Base-by-base conservation (phyloP, 371 early-diverging fungal species). In the Amoeboaphelidium protococcarum region DNA sequence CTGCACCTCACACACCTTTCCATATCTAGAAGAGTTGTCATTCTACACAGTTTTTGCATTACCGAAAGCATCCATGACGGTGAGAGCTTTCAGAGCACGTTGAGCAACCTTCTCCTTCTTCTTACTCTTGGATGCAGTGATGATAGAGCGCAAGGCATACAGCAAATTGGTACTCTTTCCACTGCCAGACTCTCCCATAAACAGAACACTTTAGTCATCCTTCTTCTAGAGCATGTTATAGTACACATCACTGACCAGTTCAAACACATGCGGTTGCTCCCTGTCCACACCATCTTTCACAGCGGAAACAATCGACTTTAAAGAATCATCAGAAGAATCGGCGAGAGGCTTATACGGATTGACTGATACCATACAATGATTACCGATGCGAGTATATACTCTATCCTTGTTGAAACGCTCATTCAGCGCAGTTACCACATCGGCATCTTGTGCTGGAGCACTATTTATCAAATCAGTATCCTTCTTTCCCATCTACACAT, bases 221-320 rank as follows among this genome's bases (percentile, higher is more conserved):
- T 52, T 52, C 16, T 56, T 61, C n/a, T 63, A 48, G 31, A 57
- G 51, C 73, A 81, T 73, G 67, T 81, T 58, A 70, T 59, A 26
- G 78, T 71, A 60, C 69, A 81, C 63, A 64, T 73, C 56, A 68
- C 84, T 68, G 68, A 88, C 75, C 42, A 80, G 57, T 51, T 80
- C 74, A 59, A 76, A 91, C 10, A 86, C 71, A 59, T 92, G 96
- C 2, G 95, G 83, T 3, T 71, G 61, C 47, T 74, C 55, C 79
- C 79, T 31, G 1, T 23, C 13, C 45, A 19, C 40, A 3, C 40
- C 40, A 2, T 72, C 70, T 44, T 62, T 62, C 41, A 71, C 66
- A 25, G 74, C 73, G 22, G 74, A 63, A 13, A 74, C 40, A 23
- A 57, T 46, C 37, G 27, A 46, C 42, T 46, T 47, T 16, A 60